Evolutionary conservation across 495 filamentous ascomycete species (phyloP).

Genomic region (Talaromyces adpressus): DNA sequence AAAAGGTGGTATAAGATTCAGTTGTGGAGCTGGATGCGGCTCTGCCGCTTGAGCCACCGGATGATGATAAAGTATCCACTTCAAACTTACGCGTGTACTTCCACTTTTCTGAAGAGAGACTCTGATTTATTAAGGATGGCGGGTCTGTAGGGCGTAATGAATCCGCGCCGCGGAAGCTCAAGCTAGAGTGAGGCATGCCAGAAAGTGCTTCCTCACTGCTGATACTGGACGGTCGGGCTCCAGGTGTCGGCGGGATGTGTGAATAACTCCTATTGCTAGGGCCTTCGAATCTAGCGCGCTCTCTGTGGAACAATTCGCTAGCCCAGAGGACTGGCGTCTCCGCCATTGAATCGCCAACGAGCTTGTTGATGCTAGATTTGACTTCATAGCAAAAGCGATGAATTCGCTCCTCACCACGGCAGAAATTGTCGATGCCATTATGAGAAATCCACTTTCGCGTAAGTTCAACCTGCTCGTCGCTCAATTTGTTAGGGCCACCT

Average conservation of each 20-base stretch:
- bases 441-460: slow-evolving; percentile 78
- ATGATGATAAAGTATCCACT: slow-evolving; percentile 43
- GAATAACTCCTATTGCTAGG: slow-evolving; percentile 40
- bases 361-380: slow-evolving; percentile 75
- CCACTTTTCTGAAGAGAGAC: slow-evolving; percentile 60
- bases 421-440: slow-evolving; percentile 85
- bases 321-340: slow-evolving; percentile 90
- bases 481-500: slow-evolving; percentile 87
- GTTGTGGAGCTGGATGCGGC: slow-evolving; percentile 54
- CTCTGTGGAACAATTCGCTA: slow-evolving; percentile 77
- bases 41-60: slow-evolving; percentile 52
- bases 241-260: slow-evolving; percentile 34
- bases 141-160: slow-evolving; percentile 30
- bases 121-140: slow-evolving; percentile 45
- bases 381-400: slow-evolving; percentile 92
- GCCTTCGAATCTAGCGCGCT: slow-evolving; percentile 69
- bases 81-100: slow-evolving; percentile 39
- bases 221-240: slow-evolving; percentile 42
- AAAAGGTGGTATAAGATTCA: slow-evolving; percentile 77
- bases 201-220: slow-evolving; percentile 42
- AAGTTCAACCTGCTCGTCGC: slow-evolving; percentile 89
- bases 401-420: slow-evolving; percentile 89
- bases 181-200: slow-evolving; percentile 20
- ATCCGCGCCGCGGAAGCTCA: slow-evolving; percentile 34
- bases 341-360: slow-evolving; percentile 79